Conservation (phyloP, 169 alveolate species). For the Pseudocohnilembus persalinus region DNA sequence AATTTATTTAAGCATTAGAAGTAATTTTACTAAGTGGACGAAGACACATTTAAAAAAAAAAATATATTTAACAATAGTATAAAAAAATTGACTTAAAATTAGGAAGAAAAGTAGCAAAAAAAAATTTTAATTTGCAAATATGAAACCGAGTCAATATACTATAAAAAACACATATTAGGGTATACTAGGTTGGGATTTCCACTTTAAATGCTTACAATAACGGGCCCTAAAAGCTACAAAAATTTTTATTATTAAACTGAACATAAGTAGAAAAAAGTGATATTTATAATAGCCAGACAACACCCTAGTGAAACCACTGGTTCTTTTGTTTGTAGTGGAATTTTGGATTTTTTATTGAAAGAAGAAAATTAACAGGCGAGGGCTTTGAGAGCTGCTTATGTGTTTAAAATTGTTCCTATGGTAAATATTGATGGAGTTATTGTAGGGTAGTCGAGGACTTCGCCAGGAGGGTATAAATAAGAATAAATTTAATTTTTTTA, state of each 20-base stretch:
- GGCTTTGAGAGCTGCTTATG: conserved; percentile 35
- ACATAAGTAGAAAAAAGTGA: conserved; percentile 29
- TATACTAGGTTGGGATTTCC: conserved; percentile 42
- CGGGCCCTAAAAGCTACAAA: conserved; percentile 10
- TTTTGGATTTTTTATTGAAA: conserved; percentile 28
- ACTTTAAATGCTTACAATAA: conserved; percentile 35
- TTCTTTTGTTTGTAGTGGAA: conserved; percentile 46
- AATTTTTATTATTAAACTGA: not conserved
- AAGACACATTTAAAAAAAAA: no score
- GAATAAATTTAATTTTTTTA: not conserved
- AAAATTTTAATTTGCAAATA: not conserved
- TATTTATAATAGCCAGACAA: conserved; percentile 52
- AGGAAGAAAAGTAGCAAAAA: not conserved
- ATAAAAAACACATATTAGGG: conserved; percentile 20
- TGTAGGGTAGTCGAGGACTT: conserved; percentile 70
- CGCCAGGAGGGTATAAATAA: conserved; percentile 24
- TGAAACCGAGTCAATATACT: conserved; percentile 3
- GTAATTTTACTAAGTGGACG: not conserved
- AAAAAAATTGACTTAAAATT: no score
- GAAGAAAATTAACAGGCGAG: conserved; percentile 8
- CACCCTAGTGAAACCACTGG: conserved; percentile 69
- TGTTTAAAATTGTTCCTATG: conserved; percentile 68
- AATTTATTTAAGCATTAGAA: not conserved
- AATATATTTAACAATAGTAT: no score
- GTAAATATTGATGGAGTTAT: conserved; percentile 81